These are phyloP conservation scores for Tricholoma terreum DNA, from an alignment of 768 basidiomycete genomes.

Conservation along the genomic window DNA sequence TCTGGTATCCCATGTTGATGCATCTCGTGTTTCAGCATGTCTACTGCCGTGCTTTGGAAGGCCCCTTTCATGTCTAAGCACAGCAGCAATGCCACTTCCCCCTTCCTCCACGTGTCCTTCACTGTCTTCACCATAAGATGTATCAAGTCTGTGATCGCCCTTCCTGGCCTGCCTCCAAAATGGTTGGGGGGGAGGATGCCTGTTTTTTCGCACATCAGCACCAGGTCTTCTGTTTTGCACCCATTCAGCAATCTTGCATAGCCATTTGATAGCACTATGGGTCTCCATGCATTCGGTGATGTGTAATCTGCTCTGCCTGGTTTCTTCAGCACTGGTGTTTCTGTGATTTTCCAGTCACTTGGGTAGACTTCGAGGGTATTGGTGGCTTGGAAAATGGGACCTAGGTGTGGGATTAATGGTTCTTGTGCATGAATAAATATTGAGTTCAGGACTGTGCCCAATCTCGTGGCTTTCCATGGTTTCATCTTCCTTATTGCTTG, in stretches of 20 bases:
- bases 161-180: constrained; percentile 25
- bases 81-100: constrained; percentile 25
- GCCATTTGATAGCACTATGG: constrained; percentile 28
- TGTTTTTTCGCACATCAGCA: constrained; percentile 3
- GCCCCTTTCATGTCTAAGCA: constrained; percentile 39
- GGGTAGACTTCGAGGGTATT: constrained; percentile 25
- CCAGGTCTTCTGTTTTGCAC: constrained; percentile 19
- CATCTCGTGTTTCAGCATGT: constrained; percentile 25
- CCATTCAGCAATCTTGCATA: constrained; percentile 17
- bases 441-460: too few relatives aligned
- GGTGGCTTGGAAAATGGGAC: constrained; percentile 25
- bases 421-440: neutral
- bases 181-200: constrained; percentile 22
- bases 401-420: constrained; percentile 23
- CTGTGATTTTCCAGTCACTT: constrained; percentile 17
- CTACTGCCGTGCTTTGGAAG: constrained; percentile 28
- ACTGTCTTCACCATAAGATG: constrained; percentile 27
- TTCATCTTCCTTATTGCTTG: too few relatives aligned
- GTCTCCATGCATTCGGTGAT: constrained; percentile 28
- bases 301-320: constrained; percentile 33
- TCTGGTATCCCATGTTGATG: constrained; percentile 20
- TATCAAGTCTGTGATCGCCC: constrained; percentile 28
- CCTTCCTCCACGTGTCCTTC: constrained; percentile 33
- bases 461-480: too few relatives aligned
- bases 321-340: constrained; percentile 31